Base-by-base conservation (phyloP, 139 green algal genomes). In the Ettlia oleoabundans region DNA sequence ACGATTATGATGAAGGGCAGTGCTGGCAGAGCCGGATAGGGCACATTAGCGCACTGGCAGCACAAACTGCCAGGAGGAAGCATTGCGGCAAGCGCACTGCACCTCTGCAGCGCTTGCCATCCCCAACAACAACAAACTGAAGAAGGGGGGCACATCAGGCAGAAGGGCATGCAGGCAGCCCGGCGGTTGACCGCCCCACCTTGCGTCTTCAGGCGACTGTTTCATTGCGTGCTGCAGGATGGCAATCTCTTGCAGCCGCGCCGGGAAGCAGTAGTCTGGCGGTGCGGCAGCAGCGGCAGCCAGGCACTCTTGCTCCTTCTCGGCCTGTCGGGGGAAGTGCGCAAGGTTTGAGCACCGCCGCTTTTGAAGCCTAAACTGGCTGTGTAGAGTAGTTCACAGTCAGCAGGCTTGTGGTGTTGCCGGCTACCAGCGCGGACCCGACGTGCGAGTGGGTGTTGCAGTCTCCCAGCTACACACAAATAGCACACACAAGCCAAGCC, bases 191-290 rank as follows among this genome's bases (percentile, higher is more conserved):
- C n/a, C 10, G 15, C 15, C 70, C 13, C 43, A 78, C 70, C 70
- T 63, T 15, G 70, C 70, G 41, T 78, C 70, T 19, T 32, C 42
- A 18, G 70, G 70, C 30, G 70, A n/a, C 10, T 30, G 30, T 4
- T 78, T 43, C 4, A 64, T 32, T 15, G 70, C 70, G 15, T 47
- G 51, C 43, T 61, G 70, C 70, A 78, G 43, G 70, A 78, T 78
- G 70, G 43, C 30, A 26, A 78, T 26, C 70, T 78, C 70, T 4
- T 78, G 43, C 15, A 78, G 43, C 21, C 70, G 70, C 4, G 70
- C 70, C 3, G 70, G 70, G 70, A 78, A 78, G 30, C 28, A 22
- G 47, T 78, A 78, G 10, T 47, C 30, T 19, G 70, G 30, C 0
- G 47, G 43, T 3, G 47, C 70, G 5, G 70, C 47, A 1, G 70